Percentiles rank a stretch among this genome's conserved stretches.
These are phyloP conservation scores for Sarocladium strictum DNA, from an alignment of 2,329 filamentous ascomycete genomes.

Conservation along the genomic window DNA sequence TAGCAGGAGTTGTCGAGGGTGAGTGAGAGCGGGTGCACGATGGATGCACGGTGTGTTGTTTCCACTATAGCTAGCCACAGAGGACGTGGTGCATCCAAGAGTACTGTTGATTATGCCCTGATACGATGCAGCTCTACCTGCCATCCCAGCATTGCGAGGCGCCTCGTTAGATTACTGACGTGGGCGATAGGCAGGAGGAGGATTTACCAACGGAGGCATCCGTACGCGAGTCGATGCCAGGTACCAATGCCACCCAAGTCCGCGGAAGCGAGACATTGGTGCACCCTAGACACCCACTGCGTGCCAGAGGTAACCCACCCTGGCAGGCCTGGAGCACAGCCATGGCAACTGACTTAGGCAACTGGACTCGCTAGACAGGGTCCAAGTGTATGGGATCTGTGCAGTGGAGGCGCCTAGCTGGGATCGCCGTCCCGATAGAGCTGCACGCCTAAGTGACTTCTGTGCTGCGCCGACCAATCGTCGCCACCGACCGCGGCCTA, in stretches of 20 bases:
- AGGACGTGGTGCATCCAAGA: no score
- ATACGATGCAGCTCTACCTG: not conserved
- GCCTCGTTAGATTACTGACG: not conserved
- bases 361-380: no score
- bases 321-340: not conserved
- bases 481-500: not conserved
- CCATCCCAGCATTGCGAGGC: not conserved
- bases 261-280: not conserved
- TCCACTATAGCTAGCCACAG: not conserved
- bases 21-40: not conserved
- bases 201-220: no score
- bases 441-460: not conserved
- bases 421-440: constrained; percentile 1
- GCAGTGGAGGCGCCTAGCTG: not conserved
- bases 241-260: not conserved
- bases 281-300: not conserved
- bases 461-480: not conserved
- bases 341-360: not conserved
- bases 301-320: not conserved
- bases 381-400: not conserved
- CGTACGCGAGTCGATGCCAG: constrained; percentile 4
- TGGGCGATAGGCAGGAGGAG: not conserved
- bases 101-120: no score
- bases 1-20: no score
- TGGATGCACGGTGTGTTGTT: not conserved